Percentiles rank a stretch among this genome's conserved stretches.
These are phyloP conservation scores for Rauvolfia tetraphylla DNA, from an alignment of 257 asterid species.

Conservation along the genomic window DNA sequence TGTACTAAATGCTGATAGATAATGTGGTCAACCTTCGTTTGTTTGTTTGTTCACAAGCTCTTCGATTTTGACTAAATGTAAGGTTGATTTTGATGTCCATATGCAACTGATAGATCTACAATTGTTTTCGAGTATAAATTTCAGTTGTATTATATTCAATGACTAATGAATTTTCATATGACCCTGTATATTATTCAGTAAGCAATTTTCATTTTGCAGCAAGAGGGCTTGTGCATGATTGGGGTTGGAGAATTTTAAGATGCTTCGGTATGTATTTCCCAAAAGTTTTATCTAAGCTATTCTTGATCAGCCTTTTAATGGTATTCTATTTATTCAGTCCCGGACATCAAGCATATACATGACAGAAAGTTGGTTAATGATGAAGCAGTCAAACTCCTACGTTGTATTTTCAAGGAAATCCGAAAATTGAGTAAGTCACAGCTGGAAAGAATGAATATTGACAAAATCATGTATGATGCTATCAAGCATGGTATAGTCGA, in stretches of 20 bases:
- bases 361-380: conserved; percentile 31
- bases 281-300: background rate
- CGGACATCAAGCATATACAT: conserved; percentile 32
- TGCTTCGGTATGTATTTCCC: conserved; percentile 26
- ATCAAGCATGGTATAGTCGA: conserved; percentile 28
- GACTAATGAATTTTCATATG: background rate
- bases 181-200: background rate
- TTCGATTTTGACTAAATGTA: too few species aligned
- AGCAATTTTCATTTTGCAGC: conserved; percentile 18
- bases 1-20: too few species aligned
- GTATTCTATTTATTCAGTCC: conserved; percentile 19
- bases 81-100: too few species aligned
- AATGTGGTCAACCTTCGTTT: too few species aligned
- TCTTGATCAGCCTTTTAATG: background rate
- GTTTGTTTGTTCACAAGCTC: too few species aligned
- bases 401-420: conserved; percentile 27
- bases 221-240: conserved; percentile 6
- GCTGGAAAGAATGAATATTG: conserved; percentile 35
- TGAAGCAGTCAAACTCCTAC: conserved; percentile 25
- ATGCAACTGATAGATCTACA: too few species aligned
- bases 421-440: conserved; percentile 11
- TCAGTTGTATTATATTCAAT: too few species aligned
- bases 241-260: conserved; percentile 33
- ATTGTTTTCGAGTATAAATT: too few species aligned
- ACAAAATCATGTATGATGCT: conserved; percentile 34